phyloP scores from a whole-genome alignment of 495 filamentous ascomycete species.

The Thermothielavioides terrestris region DNA sequence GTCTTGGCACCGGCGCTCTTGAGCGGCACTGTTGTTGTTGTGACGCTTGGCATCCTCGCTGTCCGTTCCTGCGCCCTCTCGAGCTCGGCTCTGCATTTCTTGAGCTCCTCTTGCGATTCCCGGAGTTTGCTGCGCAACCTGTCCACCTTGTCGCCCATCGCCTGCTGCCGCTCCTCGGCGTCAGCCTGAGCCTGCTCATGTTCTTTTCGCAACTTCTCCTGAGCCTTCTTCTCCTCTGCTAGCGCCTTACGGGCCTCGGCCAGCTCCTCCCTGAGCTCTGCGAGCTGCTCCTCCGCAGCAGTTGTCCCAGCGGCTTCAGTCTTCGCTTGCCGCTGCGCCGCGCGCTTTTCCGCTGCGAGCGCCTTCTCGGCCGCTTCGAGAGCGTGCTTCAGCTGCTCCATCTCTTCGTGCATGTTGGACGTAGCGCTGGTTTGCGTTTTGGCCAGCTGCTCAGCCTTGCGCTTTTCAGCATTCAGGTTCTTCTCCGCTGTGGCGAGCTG shows the following conservation, averaged over 20 bases:
- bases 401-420: slow-evolving; percentile 29
- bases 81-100: slow-evolving; percentile 43
- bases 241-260: slow-evolving; percentile 31
- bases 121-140: slow-evolving; percentile 57
- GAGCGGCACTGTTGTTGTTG: slow-evolving; percentile 20
- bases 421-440: slow-evolving; percentile 23
- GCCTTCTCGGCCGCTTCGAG: slow-evolving; percentile 43
- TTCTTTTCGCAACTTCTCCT: slow-evolving; percentile 30
- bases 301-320: slow-evolving; percentile 26
- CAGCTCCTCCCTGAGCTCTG: slow-evolving; percentile 31
- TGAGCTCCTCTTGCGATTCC: slow-evolving; percentile 60
- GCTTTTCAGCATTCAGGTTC: slow-evolving; percentile 32
- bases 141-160: slow-evolving; percentile 59
- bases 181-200: slow-evolving; percentile 33
- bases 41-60: slow-evolving; percentile 6
- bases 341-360: slow-evolving; percentile 37
- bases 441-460: slow-evolving; percentile 18
- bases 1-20: slow-evolving; percentile 32
- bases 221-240: slow-evolving; percentile 35
- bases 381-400: slow-evolving; percentile 35
- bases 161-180: slow-evolving; percentile 46
- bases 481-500: slow-evolving; percentile 16
- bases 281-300: slow-evolving; percentile 21
- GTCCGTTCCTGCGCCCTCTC: slow-evolving; percentile 28
- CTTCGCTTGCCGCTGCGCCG: slow-evolving; percentile 45